A percentile compares a stretch with the other conserved stretches of the same genome.
These are phyloP conservation scores for Primulina huaijiensis DNA, from an alignment of 257 asterid species.

Conservation along the genomic window DNA sequence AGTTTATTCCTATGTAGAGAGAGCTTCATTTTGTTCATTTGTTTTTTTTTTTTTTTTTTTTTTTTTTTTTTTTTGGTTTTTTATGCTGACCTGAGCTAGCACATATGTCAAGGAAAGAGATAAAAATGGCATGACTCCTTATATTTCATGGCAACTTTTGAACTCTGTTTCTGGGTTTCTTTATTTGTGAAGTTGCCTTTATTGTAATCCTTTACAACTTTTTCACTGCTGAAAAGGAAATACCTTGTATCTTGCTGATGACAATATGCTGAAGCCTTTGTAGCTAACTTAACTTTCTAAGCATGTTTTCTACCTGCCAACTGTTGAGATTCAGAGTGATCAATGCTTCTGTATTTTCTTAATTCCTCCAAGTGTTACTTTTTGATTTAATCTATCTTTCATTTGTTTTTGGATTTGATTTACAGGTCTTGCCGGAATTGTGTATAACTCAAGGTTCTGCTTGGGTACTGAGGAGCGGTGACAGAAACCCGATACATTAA, in stretches of 20 bases:
- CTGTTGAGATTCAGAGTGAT: not conserved
- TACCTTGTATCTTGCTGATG: slow-evolving; percentile 1
- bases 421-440: slow-evolving; percentile 70
- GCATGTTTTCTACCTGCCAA: not conserved
- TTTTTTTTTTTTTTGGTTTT: not conserved
- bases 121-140: not conserved
- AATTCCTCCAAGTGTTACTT: not conserved
- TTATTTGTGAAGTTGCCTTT: slow-evolving; percentile 1
- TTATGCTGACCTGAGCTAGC: not conserved
- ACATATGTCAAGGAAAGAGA: not conserved
- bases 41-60: not conserved
- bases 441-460: slow-evolving; percentile 55
- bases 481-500: slow-evolving; percentile 36
- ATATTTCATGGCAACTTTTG: not conserved
- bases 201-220: not conserved
- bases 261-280: not conserved
- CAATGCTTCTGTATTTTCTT: not conserved
- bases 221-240: slow-evolving; percentile 1
- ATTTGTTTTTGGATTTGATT: not conserved
- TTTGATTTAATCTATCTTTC: not conserved
- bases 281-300: not conserved
- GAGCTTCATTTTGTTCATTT: not conserved
- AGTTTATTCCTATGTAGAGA: not conserved
- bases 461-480: slow-evolving; percentile 66
- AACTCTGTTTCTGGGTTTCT: not conserved